A percentile compares a stretch with the other conserved stretches of the same genome.
Conservation (phyloP, 1,139 yeast species). For the Saccharomyces hybrid region DNA sequence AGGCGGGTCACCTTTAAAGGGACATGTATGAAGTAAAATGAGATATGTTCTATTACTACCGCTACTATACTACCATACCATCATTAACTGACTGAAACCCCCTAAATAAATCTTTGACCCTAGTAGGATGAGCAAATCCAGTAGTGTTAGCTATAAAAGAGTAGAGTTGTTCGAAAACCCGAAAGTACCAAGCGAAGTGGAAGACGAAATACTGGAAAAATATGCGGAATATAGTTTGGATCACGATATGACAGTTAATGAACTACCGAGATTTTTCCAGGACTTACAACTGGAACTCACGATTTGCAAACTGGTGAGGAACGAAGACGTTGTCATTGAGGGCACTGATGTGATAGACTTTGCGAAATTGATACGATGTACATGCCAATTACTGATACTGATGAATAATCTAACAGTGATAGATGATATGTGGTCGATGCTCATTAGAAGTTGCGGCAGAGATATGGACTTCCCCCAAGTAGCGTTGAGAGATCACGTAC, state of each 20-base stretch:
- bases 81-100: not conserved
- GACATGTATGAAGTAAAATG: not conserved
- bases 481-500: constrained; percentile 19
- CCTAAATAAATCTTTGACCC: too few species aligned
- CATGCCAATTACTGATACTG: constrained; percentile 36
- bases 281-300: constrained; percentile 31
- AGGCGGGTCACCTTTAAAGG: not conserved
- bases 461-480: constrained; percentile 17
- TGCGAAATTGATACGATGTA: constrained; percentile 36
- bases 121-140: constrained; percentile 3
- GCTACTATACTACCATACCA: not conserved
- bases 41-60: not conserved
- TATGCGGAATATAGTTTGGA: constrained; percentile 36
- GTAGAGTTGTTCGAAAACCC: constrained; percentile 31
- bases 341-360: constrained; percentile 40
- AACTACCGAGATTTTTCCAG: constrained; percentile 26
- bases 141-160: constrained; percentile 13
- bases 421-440: constrained; percentile 36
- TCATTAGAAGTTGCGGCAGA: constrained; percentile 28
- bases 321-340: constrained; percentile 29
- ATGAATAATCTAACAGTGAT: constrained; percentile 33
- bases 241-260: constrained; percentile 30
- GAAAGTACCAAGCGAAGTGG: constrained; percentile 35
- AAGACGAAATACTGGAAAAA: constrained; percentile 36
- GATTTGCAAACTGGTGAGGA: constrained; percentile 18